Base-by-base conservation (phyloP, 768 basidiomycete genomes). In the Mycena indigotica region DNA sequence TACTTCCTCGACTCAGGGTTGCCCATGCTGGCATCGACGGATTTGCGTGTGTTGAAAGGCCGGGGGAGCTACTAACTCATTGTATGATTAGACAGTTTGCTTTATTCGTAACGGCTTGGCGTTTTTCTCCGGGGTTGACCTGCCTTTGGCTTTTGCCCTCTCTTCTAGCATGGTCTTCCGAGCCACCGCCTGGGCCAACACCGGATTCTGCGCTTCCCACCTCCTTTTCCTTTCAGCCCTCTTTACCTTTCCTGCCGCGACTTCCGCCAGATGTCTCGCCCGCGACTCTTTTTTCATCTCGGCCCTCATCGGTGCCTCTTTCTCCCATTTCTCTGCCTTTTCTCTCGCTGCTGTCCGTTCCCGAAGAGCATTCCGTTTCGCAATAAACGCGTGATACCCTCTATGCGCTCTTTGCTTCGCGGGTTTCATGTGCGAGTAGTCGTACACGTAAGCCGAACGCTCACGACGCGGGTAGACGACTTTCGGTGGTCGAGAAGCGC, bases 351-450 rank as follows among this genome's bases (percentile, higher is more conserved):
- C 28, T 21, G 58, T 45, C 28, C 50, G 40, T 3, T 30, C 49
- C 4, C 10, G 12, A 17, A 63, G 48, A 15, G 24, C 26, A 23
- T 28, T 44, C 26, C 53, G 55, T 32, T 63, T 57, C 5, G 17
- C 58, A 1, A 53, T 44, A 12, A 63, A 38, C 52, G 59, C 62
- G 10, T 39, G 4, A 32, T 58, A 55, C 39, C 29, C 52, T 39
- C 23, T 29, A 45, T 53, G 62, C 29, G 58, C 62, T 35, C 56
- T 56, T 40, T 55, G 62, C 44, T 63, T 63, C 19, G 40, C 39
- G 3, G 52, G 21, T n/a, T 63, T 63, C 62, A 63, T 63, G 26
- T 63, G 62, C 48, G 62, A 63, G 52, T 16, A 63, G 62, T 63
- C 62, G 56, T 63, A 63, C 21, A 56, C 55, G 49, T 19, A 30